Conservation (phyloP, 805 yeast genomes). For the Pichia exigua region DNA sequence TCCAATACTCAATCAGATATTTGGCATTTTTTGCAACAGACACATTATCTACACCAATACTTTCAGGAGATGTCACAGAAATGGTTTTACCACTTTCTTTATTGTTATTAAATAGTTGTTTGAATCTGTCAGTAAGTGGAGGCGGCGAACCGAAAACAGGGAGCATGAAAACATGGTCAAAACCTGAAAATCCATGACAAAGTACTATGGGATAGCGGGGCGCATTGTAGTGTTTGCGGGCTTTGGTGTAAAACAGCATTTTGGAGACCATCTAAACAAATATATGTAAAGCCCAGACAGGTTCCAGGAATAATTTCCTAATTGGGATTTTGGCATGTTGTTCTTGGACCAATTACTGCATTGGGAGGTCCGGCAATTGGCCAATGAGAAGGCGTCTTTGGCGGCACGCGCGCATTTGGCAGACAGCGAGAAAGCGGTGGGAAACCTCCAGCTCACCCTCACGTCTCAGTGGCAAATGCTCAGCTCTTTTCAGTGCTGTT, state of each 20-base stretch:
- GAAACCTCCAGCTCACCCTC: neutral
- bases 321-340: neutral
- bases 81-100: neutral
- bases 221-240: neutral
- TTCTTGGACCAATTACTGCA: neutral
- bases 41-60: conserved; percentile 9
- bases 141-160: conserved; percentile 1
- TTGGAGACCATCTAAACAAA: neutral
- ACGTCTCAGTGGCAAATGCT: neutral
- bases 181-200: conserved; percentile 19
- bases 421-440: neutral
- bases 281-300: neutral
- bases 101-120: neutral
- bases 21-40: conserved; percentile 21
- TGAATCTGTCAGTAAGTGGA: conserved; percentile 3
- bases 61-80: neutral
- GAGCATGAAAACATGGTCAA: conserved; percentile 11
- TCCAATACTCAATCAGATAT: conserved; percentile 64
- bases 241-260: neutral
- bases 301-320: neutral
- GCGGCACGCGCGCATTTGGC: neutral
- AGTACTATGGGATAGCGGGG: conserved; percentile 26
- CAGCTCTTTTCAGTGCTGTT: conserved; percentile 1
- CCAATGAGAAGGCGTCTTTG: neutral
- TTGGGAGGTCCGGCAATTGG: neutral